phyloP scores from a whole-genome alignment of 306 rosid genomes.

The Gillenia trifoliata region DNA sequence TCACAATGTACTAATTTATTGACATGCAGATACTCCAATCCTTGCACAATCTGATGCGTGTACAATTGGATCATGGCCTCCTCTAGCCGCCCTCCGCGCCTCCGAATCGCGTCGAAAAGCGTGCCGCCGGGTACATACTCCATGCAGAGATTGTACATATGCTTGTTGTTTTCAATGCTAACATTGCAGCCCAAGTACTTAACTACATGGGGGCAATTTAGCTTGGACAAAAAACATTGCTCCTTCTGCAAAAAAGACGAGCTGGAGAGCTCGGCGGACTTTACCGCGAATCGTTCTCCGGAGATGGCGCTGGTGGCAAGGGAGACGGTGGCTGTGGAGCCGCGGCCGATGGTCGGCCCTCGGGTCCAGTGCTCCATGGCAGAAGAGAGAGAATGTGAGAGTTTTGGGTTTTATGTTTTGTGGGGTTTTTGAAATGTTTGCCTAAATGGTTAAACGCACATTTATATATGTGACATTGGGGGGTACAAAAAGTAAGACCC shows the following conservation, averaged over 20 bases:
- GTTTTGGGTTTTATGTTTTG: neutral
- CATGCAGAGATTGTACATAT: slow-evolving; percentile 36
- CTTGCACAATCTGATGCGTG: slow-evolving; percentile 40
- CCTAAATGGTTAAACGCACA: neutral
- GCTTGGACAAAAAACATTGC: slow-evolving; percentile 28
- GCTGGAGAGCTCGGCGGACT: slow-evolving; percentile 30
- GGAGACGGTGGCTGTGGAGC: slow-evolving; percentile 43
- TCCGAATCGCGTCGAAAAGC: slow-evolving; percentile 33
- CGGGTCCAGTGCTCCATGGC: slow-evolving; percentile 39
- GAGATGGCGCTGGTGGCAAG: slow-evolving; percentile 21
- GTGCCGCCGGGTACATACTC: slow-evolving; percentile 46
- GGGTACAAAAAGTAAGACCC: neutral
- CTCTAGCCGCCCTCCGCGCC: slow-evolving; percentile 25
- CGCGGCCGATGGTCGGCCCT: slow-evolving; percentile 45
- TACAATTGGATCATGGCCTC: slow-evolving; percentile 29
- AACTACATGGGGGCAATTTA: slow-evolving; percentile 30
- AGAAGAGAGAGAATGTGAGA: neutral
- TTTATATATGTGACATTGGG: neutral
- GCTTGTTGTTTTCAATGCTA: neutral
- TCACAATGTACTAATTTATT: slow-evolving; percentile 50
- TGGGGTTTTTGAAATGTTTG: neutral
- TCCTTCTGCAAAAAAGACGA: slow-evolving; percentile 33
- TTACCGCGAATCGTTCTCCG: slow-evolving; percentile 34
- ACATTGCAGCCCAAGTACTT: slow-evolving; percentile 35
- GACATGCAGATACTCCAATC: slow-evolving; percentile 39